A percentile compares a stretch with the other conserved stretches of the same genome.
Evolutionary conservation across 2,329 filamentous ascomycete genomes (phyloP).

Genomic region (Aspergillus fumigatiaffinis): DNA sequence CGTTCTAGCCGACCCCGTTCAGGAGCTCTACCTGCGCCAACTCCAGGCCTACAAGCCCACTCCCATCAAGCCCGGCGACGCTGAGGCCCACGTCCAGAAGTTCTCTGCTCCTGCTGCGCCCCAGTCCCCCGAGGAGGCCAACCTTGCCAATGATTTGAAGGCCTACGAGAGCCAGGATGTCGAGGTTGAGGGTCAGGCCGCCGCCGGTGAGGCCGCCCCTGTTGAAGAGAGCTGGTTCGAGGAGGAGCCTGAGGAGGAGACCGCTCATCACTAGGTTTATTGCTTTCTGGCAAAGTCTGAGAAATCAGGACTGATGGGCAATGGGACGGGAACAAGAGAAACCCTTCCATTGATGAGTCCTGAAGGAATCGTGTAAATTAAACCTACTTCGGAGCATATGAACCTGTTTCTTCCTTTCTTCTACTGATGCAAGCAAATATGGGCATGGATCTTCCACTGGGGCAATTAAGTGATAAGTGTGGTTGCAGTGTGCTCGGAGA

Average conservation of each 20-base stretch:
- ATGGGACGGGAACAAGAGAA: constrained; percentile 16
- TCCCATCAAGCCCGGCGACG: constrained; percentile 76
- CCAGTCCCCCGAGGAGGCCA: constrained; percentile 85
- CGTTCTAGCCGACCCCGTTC: constrained; percentile 84
- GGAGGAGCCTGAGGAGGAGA: constrained; percentile 58
- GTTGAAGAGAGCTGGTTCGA: constrained; percentile 76
- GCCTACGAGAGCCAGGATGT: constrained; percentile 92
- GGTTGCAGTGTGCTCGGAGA: background rate
- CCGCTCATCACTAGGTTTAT: constrained; percentile 41
- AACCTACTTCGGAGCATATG: constrained; percentile 24
- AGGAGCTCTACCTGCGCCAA: constrained; percentile 96
- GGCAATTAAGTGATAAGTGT: background rate
- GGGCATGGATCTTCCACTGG: background rate
- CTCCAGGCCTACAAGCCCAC: constrained; percentile 92
- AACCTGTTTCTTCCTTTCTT: constrained; percentile 13
- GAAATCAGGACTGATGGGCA: constrained; percentile 24
- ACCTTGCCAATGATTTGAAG: constrained; percentile 86
- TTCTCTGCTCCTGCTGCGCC: constrained; percentile 79
- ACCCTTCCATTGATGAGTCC: constrained; percentile 20
- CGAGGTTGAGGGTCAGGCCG: constrained; percentile 85
- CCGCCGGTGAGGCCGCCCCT: constrained; percentile 57
- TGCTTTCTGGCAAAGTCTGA: constrained; percentile 25
- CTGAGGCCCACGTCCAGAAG: constrained; percentile 85
- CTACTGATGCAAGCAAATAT: background rate
- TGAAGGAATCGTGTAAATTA: constrained; percentile 27